Base-by-base conservation (phyloP, 495 filamentous ascomycete genomes). In the Xylaria acuta region DNA sequence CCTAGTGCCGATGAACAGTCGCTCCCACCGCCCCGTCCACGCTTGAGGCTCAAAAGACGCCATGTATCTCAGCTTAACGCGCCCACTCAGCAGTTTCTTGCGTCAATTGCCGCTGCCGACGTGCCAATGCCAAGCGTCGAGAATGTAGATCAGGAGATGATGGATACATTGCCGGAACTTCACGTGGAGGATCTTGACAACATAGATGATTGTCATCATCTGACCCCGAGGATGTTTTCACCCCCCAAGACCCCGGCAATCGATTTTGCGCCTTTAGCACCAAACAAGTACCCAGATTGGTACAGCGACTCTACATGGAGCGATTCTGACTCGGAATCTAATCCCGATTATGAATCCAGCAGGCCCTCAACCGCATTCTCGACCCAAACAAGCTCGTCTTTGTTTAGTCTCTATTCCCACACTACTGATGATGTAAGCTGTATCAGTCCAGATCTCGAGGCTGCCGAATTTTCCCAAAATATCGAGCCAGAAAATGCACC, bases 121-220 rank as follows among this genome's bases (percentile, higher is more conserved):
- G 77, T 86, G n/a, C 84, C 86, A 40, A 84, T 88, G 38, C 86
- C 86, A 27, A 87, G 85, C 70, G 87, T 89, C 34, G 86, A 88
- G 74, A 77, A 75, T 27, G 70, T 77, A 47, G 84, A 84, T 72
- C 77, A 73, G 36, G 79, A 82, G 40, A 85, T 82, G 79, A 64
- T 71, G 45, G 60, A 75, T 43, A 69, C 76, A 11, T 75, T 82
- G 51, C 75, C 79, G 3, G 69, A 75, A 32, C 69, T 74, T 38
- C 62, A 64, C 16, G 73, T 66, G 16, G 74, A 77, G 47, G 77
- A 79, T 47, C 74, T 81, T 40, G 77, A 76, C 65, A 80, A 79
- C 60, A 73, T 78, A 75, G 75, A 72, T 49, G 66, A 69, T 2
- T 73, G 75, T 45, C 74, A 73, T 36, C 76, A 76, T 12, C 64